These are phyloP conservation scores for Oenanthe javanica DNA, from an alignment of 140 eudicot species.

Conservation along the genomic window DNA sequence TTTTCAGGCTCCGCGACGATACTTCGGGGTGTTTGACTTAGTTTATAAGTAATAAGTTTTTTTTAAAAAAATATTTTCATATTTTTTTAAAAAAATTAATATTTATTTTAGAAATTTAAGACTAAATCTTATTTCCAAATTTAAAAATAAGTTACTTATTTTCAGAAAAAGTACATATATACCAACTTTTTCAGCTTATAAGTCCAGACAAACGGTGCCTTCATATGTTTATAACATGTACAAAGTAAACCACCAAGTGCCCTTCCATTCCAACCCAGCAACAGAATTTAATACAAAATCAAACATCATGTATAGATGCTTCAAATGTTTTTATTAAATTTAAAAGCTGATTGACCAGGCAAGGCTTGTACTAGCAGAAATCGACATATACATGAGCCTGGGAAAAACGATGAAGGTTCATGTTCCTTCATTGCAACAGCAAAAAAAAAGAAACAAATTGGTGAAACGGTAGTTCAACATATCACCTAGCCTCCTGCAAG, in stretches of 20 bases:
- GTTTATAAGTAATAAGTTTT: too few relatives aligned
- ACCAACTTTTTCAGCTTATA: too few relatives aligned
- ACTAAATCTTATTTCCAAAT: too few relatives aligned
- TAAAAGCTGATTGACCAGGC: not conserved
- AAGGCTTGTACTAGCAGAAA: too few relatives aligned
- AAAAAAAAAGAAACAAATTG: not conserved
- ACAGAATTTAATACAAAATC: not conserved
- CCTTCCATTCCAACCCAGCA: not conserved
- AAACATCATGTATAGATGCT: not conserved
- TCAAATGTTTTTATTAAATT: not conserved
- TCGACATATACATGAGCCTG: not conserved
- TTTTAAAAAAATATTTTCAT: too few relatives aligned
- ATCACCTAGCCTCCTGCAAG: constrained; percentile 9
- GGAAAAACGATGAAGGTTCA: not conserved
- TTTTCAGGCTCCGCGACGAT: not conserved
- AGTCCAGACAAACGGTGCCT: too few relatives aligned
- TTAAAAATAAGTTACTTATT: too few relatives aligned
- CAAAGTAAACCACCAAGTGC: not conserved
- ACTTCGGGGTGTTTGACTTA: too few relatives aligned
- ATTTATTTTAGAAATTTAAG: too few relatives aligned
- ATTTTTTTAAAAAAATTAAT: too few relatives aligned
- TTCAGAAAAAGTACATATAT: too few relatives aligned
- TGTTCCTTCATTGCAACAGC: not conserved
- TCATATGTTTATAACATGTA: not conserved
- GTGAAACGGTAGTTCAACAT: not conserved